Evolutionary conservation across 495 filamentous ascomycete genomes (phyloP), one percentile per base, ranked within the genome.

Genomic region (Xylaria scruposa): DNA sequence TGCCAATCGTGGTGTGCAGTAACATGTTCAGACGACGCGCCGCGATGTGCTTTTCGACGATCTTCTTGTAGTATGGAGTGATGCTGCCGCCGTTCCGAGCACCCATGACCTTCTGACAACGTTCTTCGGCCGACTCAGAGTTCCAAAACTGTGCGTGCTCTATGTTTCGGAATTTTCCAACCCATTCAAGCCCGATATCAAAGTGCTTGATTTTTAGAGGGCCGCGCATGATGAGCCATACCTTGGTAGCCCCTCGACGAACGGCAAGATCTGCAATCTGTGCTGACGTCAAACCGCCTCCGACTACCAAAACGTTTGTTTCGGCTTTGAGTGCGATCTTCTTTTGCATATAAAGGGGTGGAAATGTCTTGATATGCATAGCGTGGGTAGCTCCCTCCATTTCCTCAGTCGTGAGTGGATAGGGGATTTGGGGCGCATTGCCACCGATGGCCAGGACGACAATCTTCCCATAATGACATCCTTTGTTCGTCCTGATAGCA

Each of bases 131-230:
- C 7, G 83, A 85, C 56, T 89, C 87, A 21, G 87, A 85, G 9
- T 85, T 86, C 88, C 89, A 91, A 74, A 91, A 92, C 3, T 83
- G 82, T 33, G 90, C 85, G 70, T 90, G 88, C 70, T 89, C 85
- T 76, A 82, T 84, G 77, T 91, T 91, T n/a, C 87, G 86, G 74
- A 88, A 91, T 72, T 92, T 92, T 33, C 88, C 88, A 78, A 92
- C 87, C 90, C 90, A 92, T 40, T 81, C 82, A 17, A 92, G 81
- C 68, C 85, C 85, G 71, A 91, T 81, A 73, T 92, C 89, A 72
- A 92, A 91, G 69, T 88, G 87, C 73, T 91, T 91, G 49, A 91
- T 85, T 73, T 89, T 89, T 24, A 89, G 68, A 40, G 82, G 82
- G 24, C 88, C 87, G 15, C 89, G 80, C 86, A 90, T 86, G 29